Conservation (phyloP, 495 filamentous ascomycete species). For the Hapsidospora chrysogenum region DNA sequence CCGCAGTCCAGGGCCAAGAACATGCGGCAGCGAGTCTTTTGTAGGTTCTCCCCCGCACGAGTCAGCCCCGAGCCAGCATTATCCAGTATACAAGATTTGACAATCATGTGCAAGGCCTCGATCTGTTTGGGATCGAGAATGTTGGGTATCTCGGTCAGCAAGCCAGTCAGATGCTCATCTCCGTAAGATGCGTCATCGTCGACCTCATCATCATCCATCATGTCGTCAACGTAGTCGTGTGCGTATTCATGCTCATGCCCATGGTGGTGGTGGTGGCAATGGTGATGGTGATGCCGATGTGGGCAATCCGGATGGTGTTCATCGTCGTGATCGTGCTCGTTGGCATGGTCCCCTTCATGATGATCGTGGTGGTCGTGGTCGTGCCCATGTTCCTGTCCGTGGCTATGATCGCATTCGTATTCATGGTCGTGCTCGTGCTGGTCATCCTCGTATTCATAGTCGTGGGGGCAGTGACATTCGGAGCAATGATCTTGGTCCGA, state of each 20-base stretch:
- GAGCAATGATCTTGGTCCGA: constrained; percentile 4
- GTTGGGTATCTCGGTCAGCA: constrained; percentile 85
- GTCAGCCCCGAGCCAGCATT: constrained; percentile 37
- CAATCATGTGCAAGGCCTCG: constrained; percentile 84
- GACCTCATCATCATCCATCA: constrained; percentile 53
- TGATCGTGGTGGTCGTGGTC: constrained; percentile 1
- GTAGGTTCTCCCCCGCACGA: constrained; percentile 51
- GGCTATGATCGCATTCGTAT: background rate
- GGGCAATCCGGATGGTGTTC: constrained; percentile 3
- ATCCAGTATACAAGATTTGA: constrained; percentile 75
- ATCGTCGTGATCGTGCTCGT: constrained; percentile 25
- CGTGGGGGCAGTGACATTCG: constrained; percentile 3
- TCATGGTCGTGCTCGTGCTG: constrained; percentile 37
- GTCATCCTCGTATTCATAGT: constrained; percentile 24
- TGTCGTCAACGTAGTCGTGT: constrained; percentile 27
- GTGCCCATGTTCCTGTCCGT: background rate
- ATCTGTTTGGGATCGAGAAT: constrained; percentile 87
- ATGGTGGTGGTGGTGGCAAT: constrained; percentile 34
- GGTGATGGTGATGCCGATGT: constrained; percentile 1
- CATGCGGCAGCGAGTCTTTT: constrained; percentile 73
- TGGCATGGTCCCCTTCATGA: constrained; percentile 28
- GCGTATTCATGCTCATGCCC: constrained; percentile 22
- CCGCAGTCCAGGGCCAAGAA: constrained; percentile 75
- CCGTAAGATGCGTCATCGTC: constrained; percentile 69
- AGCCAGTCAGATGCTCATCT: constrained; percentile 69